A percentile compares a stretch with the other conserved stretches of the same genome.
Evolutionary conservation across 305 asterid species (phyloP).

Genomic region (Stenogyne calaminthoides): DNA sequence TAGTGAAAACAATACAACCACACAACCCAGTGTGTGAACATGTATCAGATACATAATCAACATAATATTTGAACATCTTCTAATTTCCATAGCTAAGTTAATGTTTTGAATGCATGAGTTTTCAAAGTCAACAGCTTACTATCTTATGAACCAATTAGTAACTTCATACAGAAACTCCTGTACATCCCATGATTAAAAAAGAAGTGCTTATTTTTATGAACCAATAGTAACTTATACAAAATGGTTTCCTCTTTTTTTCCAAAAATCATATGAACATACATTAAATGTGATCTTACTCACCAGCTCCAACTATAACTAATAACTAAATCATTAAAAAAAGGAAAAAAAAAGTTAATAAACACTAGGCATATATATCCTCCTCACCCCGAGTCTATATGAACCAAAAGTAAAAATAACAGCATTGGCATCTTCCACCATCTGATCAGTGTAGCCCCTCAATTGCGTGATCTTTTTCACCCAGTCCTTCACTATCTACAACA

Average conservation of each 20-base stretch:
- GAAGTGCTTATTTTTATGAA: neutral
- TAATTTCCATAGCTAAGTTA: neutral
- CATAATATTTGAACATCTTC: constrained; percentile 5
- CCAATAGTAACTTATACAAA: neutral
- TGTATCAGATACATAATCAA: neutral
- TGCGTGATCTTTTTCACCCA: constrained; percentile 91
- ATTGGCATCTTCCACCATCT: constrained; percentile 94
- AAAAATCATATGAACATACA: constrained; percentile 5
- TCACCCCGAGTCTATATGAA: constrained; percentile 95
- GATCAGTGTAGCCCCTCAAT: constrained; percentile 78
- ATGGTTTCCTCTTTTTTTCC: neutral
- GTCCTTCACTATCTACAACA: constrained; percentile 69
- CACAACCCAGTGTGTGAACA: neutral
- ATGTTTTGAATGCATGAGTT: neutral
- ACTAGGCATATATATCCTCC: constrained; percentile 23
- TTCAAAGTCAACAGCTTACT: neutral
- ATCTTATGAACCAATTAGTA: neutral
- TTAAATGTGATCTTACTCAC: neutral
- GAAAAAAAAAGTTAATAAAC: neutral
- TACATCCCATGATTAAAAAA: neutral
- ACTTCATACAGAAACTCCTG: neutral
- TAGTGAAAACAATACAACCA: neutral
- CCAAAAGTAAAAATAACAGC: constrained; percentile 92
- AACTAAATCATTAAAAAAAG: neutral
- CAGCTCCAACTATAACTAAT: neutral